Conservation (phyloP, 495 filamentous ascomycete genomes). For the Cercophora samala region DNA sequence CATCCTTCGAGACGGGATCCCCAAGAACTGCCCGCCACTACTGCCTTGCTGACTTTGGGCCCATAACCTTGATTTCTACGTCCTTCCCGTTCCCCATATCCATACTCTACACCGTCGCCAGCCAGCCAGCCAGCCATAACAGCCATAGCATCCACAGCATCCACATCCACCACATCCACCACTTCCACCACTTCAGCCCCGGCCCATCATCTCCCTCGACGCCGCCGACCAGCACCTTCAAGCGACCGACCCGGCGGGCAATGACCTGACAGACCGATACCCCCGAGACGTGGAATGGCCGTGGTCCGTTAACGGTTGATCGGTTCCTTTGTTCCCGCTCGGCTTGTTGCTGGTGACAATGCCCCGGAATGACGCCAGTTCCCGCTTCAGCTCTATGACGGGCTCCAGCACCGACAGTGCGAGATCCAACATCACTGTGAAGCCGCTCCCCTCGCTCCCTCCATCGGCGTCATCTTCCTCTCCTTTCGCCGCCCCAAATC, state of each 20-base stretch:
- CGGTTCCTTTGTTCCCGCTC: constrained; percentile 26
- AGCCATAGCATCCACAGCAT: not conserved
- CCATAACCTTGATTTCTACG: not conserved
- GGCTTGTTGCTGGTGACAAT: constrained; percentile 45
- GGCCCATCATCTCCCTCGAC: not conserved
- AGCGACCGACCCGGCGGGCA: constrained; percentile 11
- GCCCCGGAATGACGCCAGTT: constrained; percentile 55
- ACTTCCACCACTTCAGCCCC: no score
- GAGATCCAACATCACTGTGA: constrained; percentile 57
- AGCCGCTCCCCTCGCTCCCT: constrained; percentile 45
- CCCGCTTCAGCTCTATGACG: constrained; percentile 60
- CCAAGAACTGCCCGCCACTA: constrained; percentile 7
- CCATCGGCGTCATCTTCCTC: constrained; percentile 44
- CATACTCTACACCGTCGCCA: not conserved
- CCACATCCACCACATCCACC: not conserved
- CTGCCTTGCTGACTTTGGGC: no score
- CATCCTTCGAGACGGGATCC: constrained; percentile 20
- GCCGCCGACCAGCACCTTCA: not conserved
- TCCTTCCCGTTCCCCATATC: not conserved
- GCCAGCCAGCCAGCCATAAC: no score
- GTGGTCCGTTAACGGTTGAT: constrained; percentile 19
- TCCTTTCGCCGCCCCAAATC: constrained; percentile 39
- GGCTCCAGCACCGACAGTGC: constrained; percentile 60
- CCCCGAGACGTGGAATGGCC: constrained; percentile 29
- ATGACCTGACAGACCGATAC: constrained; percentile 28